phyloP scores from a whole-genome alignment of 305 asterid species.

The Rubia tinctorum region DNA sequence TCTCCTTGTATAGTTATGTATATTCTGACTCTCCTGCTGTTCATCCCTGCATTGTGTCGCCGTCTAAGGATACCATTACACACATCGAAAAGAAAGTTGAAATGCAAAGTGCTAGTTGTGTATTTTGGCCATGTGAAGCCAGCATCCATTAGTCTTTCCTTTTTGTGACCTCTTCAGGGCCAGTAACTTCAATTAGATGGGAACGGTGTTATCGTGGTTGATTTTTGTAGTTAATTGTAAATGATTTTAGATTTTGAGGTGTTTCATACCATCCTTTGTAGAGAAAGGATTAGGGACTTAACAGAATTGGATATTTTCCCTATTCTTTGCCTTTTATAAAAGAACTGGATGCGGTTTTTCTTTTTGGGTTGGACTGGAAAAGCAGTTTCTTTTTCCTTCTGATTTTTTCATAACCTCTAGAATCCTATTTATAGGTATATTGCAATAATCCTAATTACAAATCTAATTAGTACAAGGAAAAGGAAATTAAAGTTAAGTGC shows the following conservation, averaged over 20 bases:
- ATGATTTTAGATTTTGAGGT: not conserved
- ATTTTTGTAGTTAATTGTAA: not conserved
- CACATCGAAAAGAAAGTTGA: not conserved
- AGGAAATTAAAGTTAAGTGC: too few relatives aligned
- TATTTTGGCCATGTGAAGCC: slow-evolving; percentile 4
- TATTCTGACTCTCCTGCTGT: slow-evolving; percentile 13
- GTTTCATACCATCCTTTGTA: not conserved
- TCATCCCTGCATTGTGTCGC: not conserved
- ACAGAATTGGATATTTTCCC: not conserved
- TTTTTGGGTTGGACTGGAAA: too few relatives aligned
- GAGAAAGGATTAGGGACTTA: not conserved
- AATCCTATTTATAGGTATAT: too few relatives aligned
- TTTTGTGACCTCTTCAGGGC: not conserved
- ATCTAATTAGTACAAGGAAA: too few relatives aligned
- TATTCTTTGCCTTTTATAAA: too few relatives aligned
- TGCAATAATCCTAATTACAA: too few relatives aligned
- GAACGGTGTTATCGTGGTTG: not conserved
- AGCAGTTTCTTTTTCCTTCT: too few relatives aligned
- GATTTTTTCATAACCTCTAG: too few relatives aligned
- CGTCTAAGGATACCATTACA: not conserved
- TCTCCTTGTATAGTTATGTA: slow-evolving; percentile 28
- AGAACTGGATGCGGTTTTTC: too few relatives aligned
- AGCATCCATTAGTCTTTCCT: not conserved
- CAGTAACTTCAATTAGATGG: not conserved
- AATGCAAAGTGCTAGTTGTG: not conserved